Conservation (phyloP, 495 filamentous ascomycete species). For the Paragyromitra xinjiangensis region DNA sequence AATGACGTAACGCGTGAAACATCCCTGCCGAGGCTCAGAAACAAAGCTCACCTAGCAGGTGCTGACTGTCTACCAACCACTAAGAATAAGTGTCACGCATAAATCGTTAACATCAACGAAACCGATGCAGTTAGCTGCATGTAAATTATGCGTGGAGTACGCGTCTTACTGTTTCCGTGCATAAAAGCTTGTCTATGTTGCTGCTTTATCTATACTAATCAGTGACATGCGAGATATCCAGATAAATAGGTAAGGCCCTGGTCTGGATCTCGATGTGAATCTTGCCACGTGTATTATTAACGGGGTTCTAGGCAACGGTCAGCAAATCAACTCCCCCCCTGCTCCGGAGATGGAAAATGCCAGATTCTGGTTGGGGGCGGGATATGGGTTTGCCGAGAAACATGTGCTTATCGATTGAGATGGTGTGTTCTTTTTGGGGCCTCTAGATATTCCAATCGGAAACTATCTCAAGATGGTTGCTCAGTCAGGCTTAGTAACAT, state of each 20-base stretch:
- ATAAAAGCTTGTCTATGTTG: not conserved
- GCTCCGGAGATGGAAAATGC: too few species aligned
- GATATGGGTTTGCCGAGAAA: not conserved
- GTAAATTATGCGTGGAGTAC: not conserved
- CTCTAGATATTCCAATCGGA: too few species aligned
- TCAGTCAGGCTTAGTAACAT: too few species aligned
- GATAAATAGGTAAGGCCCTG: not conserved
- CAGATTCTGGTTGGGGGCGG: not conserved
- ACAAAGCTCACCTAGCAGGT: not conserved
- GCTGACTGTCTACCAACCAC: not conserved
- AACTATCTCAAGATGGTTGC: too few species aligned
- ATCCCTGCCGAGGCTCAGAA: conserved; percentile 3
- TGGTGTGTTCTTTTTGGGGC: too few species aligned
- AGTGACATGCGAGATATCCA: too few species aligned
- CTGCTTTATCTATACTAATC: too few species aligned
- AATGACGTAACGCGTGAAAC: not conserved
- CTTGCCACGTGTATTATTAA: conserved; percentile 1
- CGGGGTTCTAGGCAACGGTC: not conserved
- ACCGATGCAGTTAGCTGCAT: not conserved
- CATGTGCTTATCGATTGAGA: not conserved
- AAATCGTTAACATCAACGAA: not conserved
- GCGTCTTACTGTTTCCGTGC: not conserved
- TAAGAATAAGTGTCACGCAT: not conserved
- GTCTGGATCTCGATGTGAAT: not conserved
- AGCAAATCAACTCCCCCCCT: too few species aligned